Conservation (phyloP, 2,329 filamentous ascomycete species). For the Metarhizium guizhouense region DNA sequence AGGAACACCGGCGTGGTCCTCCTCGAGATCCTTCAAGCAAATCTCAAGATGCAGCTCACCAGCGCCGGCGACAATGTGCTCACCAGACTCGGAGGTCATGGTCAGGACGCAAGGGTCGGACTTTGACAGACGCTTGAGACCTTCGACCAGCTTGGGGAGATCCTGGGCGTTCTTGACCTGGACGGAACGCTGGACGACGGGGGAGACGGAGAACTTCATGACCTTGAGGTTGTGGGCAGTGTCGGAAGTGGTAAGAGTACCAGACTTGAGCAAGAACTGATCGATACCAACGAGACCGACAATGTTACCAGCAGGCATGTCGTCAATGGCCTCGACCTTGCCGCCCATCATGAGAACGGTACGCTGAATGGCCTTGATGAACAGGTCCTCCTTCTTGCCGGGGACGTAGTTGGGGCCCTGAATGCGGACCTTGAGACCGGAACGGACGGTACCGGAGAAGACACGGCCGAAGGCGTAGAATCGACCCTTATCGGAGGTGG, state of each 20-base stretch:
- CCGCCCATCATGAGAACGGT: constrained; percentile 99
- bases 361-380: constrained; percentile 99
- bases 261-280: constrained; percentile 99
- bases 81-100: constrained; percentile 80
- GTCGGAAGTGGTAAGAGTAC: constrained; percentile 95
- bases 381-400: constrained; percentile 97
- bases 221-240: constrained; percentile 99
- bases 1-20: constrained; percentile 97
- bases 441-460: constrained; percentile 96
- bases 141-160: constrained; percentile 98
- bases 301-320: constrained; percentile 99
- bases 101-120: constrained; percentile 98
- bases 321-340: constrained; percentile 97
- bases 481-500: constrained; percentile 98
- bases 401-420: constrained; percentile 98
- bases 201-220: constrained; percentile 99
- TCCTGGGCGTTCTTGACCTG: constrained; percentile 99
- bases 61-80: constrained; percentile 98
- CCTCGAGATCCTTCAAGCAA: constrained; percentile 99
- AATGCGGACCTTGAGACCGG: constrained; percentile 98
- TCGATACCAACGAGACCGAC: constrained; percentile 98
- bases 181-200: constrained; percentile 96
- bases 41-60: constrained; percentile 99
- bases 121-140: constrained; percentile 99
- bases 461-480: constrained; percentile 99